Base-by-base conservation (phyloP, 2,329 filamentous ascomycete species). In the Arthrobotrys megalospora region DNA sequence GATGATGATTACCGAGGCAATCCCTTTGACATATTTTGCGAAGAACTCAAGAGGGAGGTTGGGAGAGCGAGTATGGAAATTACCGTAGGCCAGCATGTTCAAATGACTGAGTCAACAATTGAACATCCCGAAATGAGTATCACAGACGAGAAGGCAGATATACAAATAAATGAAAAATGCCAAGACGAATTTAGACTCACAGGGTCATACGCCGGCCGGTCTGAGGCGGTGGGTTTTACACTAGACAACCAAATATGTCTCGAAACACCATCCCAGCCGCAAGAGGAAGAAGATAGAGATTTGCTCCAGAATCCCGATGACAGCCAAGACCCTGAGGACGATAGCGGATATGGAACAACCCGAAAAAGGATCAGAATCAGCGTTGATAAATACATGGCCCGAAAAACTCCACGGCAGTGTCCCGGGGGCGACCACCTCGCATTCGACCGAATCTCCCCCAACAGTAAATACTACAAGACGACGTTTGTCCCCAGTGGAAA, bases 391-490 rank as follows among this genome's bases (percentile, higher is more conserved):
- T 77, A 77, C 28, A 70, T 62, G 53, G n/a, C 48, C 12, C 60
- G 48, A 12, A 52, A 28, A 14, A 14, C 38, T 21, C 24, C 2
- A 5, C 8, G 21, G 14, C 24, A 47, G 3, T 24, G 16, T 11
- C 32, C 21, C 7, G 14, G 16, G 28, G 62, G 67, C 16, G 62
- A 78, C 28, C 62, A 50, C 21, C 47, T 60, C 4, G 62, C 53
- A 0, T 78, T 78, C 16, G 75, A 78, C n/a, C 43, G 75, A 34
- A 72, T 78, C 16, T 72, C 43, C 8, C 75, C 67, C 7, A 72
- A 55, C 6, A 78, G 75, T 38, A 78, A 72, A 34, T 78, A 62
- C 19, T 78, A 67, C 19, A 47, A 64, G n/a, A 72, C 75, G 12
- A 1, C 11, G 3, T 66, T 45, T 12, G 28, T 66, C 3, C 41